A percentile compares a stretch with the other conserved stretches of the same genome.
These are phyloP conservation scores for Biscutella laevigata DNA, from an alignment of 441 rosid species.

Conservation along the genomic window DNA sequence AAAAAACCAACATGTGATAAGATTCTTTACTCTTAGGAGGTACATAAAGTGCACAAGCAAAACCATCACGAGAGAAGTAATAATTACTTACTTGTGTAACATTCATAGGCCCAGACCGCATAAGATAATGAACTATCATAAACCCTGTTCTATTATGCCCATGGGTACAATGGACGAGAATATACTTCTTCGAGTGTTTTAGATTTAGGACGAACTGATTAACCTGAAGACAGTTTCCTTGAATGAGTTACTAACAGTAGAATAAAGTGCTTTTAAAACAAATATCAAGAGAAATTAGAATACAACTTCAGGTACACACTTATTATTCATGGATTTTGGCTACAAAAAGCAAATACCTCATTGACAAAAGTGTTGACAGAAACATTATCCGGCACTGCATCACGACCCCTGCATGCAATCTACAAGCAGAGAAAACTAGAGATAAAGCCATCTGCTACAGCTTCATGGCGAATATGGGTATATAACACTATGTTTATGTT, in stretches of 20 bases:
- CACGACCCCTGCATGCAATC: slow-evolving; percentile 94
- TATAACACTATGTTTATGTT: slow-evolving; percentile 6
- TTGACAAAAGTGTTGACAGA: slow-evolving; percentile 79
- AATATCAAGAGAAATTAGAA: not conserved
- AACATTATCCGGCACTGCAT: slow-evolving; percentile 80
- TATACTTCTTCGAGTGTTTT: slow-evolving; percentile 63
- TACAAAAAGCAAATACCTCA: slow-evolving; percentile 51
- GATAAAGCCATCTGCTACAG: slow-evolving; percentile 6
- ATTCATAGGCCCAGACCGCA: slow-evolving; percentile 73
- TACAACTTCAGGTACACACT: not conserved
- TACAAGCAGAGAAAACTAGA: slow-evolving; percentile 24
- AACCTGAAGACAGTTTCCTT: slow-evolving; percentile 43
- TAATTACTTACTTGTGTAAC: slow-evolving; percentile 63
- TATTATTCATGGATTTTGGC: not conserved
- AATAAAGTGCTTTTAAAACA: not conserved
- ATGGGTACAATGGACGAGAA: slow-evolving; percentile 98
- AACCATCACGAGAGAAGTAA: slow-evolving; percentile 13
- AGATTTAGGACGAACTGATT: slow-evolving; percentile 61
- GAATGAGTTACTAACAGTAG: slow-evolving; percentile 3
- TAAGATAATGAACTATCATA: slow-evolving; percentile 89
- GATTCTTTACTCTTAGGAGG: slow-evolving; percentile 1
- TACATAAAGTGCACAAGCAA: not conserved
- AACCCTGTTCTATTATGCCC: slow-evolving; percentile 98
- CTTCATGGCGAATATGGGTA: not conserved
- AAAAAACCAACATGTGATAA: slow-evolving; percentile 18